Evolutionary conservation across 2,329 filamentous ascomycete genomes (phyloP).

Genomic region (Paecilomyces niveus): DNA sequence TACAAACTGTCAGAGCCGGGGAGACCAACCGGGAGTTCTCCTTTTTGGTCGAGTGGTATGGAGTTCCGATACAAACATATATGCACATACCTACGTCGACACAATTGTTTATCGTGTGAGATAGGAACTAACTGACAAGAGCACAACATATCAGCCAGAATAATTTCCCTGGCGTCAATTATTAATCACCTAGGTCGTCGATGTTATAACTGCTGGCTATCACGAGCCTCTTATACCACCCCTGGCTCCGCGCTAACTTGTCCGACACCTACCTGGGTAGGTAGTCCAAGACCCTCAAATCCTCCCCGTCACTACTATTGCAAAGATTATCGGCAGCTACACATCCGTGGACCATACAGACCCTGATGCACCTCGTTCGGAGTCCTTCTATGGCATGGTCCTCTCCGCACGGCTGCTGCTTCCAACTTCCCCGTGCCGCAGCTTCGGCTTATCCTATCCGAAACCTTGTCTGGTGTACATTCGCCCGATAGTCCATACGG

Average conservation of each 20-base stretch:
- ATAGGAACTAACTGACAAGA: neutral
- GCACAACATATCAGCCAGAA: neutral
- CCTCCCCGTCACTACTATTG: neutral
- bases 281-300: neutral
- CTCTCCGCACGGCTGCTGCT: neutral
- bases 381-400: neutral
- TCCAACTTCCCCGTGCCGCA: neutral
- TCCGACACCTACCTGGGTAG: neutral
- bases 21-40: no score
- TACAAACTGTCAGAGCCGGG: no score
- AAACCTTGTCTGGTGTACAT: neutral
- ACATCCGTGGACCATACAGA: neutral
- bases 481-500: no score
- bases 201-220: neutral
- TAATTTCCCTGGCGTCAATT: neutral
- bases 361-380: neutral
- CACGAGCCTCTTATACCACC: neutral
- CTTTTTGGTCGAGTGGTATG: no score
- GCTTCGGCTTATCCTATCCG: neutral
- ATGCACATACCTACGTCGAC: neutral
- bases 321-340: neutral
- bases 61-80: no score
- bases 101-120: neutral
- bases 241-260: neutral
- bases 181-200: neutral